Base-by-base conservation (phyloP, 2,329 filamentous ascomycete genomes). In the Dendrostoma leiphaemia region DNA sequence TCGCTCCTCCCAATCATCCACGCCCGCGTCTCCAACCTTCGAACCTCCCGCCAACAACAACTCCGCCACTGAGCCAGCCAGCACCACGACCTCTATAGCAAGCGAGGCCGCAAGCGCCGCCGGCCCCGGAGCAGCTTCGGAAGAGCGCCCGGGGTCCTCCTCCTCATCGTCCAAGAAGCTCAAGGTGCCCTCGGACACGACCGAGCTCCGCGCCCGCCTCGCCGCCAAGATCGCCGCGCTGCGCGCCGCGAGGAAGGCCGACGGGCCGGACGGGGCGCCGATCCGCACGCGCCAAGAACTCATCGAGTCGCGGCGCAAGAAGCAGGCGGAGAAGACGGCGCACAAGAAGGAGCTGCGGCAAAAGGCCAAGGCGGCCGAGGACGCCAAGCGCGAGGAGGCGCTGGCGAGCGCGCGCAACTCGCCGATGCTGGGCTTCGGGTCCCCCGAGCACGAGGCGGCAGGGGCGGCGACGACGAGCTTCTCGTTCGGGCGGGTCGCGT, bases 401-500 rank as follows among this genome's bases (percentile, higher is more conserved):
- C 72, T 87, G 28, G 73, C 75, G 46, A 79, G 76, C 41, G 82
- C 82, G 10, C 80, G 83, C 54, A 83, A 82, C 64, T 86, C 84
- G 3, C 84, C 84, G 15, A 72, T 76, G 9, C 70, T 83, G 26
- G 77, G 80, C 54, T 68, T 79, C 8, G 43, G 43, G 10, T 56
- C 56, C 10, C 73, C 78, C 47, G 71, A 80, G 59, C 59, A 61
- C 19, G 61, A 55, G 59, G 62, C 69, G n/a, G n/a, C n/a, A n/a
- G n/a, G n/a, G n/a, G n/a, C n/a, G n/a, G n/a, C n/a, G n/a, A n/a
- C n/a, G 3, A 86, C 84, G 65, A 89, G 87, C 74, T 95, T 96
- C 68, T 85, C 90, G 6, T 99, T 97, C 69, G 91, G 92, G 29
- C 87, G 90, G 32, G 85, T 99, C n/a, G 85, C 90, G 10, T 99